Conservation (phyloP, 352 stramenopile genomes). For the Phytophthora podocarpi region DNA sequence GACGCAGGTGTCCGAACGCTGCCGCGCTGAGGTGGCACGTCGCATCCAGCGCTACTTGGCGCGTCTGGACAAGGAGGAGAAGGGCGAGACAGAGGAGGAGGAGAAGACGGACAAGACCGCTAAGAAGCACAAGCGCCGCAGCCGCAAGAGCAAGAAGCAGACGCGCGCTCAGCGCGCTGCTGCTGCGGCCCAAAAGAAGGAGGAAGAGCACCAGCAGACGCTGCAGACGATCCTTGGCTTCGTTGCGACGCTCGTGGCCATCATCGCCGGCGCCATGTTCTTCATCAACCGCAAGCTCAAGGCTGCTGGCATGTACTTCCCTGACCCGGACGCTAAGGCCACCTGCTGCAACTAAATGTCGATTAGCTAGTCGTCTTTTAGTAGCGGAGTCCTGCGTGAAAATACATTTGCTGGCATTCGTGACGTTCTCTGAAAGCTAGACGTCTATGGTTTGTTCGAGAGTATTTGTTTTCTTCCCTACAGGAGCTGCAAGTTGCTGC, state of each 20-base stretch:
- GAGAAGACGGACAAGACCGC: conserved; percentile 35
- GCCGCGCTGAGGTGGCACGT: conserved; percentile 53
- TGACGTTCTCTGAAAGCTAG: conserved; percentile 6
- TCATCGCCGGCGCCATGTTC: conserved; percentile 60
- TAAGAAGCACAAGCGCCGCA: conserved; percentile 56
- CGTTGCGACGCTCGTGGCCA: conserved; percentile 63
- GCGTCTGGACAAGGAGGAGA: conserved; percentile 48
- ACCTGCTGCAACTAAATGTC: conserved; percentile 55
- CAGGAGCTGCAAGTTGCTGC: conserved; percentile 6
- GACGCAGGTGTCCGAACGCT: conserved; percentile 68
- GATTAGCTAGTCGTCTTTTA: conserved; percentile 11
- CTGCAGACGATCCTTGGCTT: conserved; percentile 76
- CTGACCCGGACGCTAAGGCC: conserved; percentile 58
- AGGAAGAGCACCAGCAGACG: conserved; percentile 70
- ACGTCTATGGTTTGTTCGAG: conserved; percentile 22
- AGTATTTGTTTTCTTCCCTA: conserved; percentile 20
- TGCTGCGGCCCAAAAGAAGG: conserved; percentile 61
- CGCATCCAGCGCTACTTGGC: conserved; percentile 72
- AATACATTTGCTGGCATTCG: conserved; percentile 23
- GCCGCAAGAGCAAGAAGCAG: conserved; percentile 73
- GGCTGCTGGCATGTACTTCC: conserved; percentile 79
- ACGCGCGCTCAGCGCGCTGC: conserved; percentile 57
- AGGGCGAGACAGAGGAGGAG: conserved; percentile 37
- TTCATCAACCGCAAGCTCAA: conserved; percentile 89
- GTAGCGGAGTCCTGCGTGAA: conserved; percentile 13